Conservation (phyloP, 352 stramenopile species). For the Phytophthora sp. region DNA sequence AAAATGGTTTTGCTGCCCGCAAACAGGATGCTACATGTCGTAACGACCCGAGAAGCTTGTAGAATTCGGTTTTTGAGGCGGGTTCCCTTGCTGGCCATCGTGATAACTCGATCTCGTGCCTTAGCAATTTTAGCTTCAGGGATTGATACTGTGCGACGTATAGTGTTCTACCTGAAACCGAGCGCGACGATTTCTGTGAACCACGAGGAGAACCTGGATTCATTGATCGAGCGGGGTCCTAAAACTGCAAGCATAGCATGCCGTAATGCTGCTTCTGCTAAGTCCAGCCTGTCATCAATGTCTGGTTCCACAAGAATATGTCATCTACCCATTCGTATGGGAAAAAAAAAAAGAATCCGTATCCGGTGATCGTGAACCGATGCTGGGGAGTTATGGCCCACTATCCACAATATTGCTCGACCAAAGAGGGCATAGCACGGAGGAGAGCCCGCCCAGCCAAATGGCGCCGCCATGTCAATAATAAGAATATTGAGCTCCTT, state of each 20-base stretch:
- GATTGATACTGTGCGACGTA: constrained; percentile 10
- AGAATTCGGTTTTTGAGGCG: neutral
- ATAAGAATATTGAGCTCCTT: constrained; percentile 6
- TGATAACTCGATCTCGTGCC: neutral
- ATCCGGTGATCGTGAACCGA: neutral
- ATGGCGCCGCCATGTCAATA: constrained; percentile 15
- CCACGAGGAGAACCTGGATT: constrained; percentile 34
- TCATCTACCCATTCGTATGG: constrained; percentile 41
- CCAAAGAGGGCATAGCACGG: neutral
- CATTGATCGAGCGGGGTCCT: constrained; percentile 27
- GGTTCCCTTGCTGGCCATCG: too few relatives aligned
- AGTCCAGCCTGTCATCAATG: neutral
- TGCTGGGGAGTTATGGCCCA: neutral
- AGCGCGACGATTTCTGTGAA: constrained; percentile 4
- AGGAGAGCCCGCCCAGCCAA: constrained; percentile 6
- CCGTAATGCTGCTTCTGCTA: constrained; percentile 6
- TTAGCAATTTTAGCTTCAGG: constrained; percentile 20
- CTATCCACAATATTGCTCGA: neutral
- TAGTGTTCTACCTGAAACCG: constrained; percentile 12
- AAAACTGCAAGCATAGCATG: constrained; percentile 26
- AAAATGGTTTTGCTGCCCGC: constrained; percentile 7
- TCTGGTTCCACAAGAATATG: constrained; percentile 29
- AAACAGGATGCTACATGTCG: constrained; percentile 25
- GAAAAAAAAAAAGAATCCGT: constrained; percentile 30
- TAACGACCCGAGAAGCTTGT: constrained; percentile 20